Conservation (phyloP, 768 basidiomycete genomes). For the Serendipita sp. region DNA sequence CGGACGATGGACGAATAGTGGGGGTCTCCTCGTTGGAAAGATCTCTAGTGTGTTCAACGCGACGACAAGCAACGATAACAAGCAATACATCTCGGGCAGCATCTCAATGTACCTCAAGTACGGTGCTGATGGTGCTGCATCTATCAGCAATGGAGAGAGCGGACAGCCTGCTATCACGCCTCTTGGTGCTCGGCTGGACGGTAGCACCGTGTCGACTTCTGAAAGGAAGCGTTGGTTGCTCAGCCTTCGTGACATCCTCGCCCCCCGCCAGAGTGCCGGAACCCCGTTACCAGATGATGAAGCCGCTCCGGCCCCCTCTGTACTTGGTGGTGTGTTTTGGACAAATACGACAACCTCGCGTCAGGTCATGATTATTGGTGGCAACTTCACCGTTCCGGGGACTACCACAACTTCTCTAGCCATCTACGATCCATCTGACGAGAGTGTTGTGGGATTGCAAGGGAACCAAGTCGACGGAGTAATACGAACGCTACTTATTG, state of each 20-base stretch:
- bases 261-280: conserved; percentile 34
- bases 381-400: conserved; percentile 62
- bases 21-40: conserved; percentile 56
- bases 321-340: conserved; percentile 82
- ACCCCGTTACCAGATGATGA: conserved; percentile 38
- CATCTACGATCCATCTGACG: conserved; percentile 46
- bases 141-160: conserved; percentile 49
- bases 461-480: conserved; percentile 57
- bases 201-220: conserved; percentile 16
- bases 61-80: conserved; percentile 27
- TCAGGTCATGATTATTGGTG: conserved; percentile 59
- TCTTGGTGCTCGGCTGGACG: conserved; percentile 39
- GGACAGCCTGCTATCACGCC: conserved; percentile 43
- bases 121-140: conserved; percentile 66
- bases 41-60: conserved; percentile 56
- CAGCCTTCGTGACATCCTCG: conserved; percentile 20
- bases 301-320: conserved; percentile 53
- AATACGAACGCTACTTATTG: conserved; percentile 60
- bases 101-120: conserved; percentile 39
- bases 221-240: conserved; percentile 26
- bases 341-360: conserved; percentile 52
- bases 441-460: conserved; percentile 33
- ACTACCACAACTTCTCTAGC: conserved; percentile 34
- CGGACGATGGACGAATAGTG: conserved; percentile 52
- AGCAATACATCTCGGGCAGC: conserved; percentile 57